Evolutionary conservation across 2,329 filamentous ascomycete genomes (phyloP), one percentile per base, ranked within the genome.

Genomic region (Anthostomella pinea): DNA sequence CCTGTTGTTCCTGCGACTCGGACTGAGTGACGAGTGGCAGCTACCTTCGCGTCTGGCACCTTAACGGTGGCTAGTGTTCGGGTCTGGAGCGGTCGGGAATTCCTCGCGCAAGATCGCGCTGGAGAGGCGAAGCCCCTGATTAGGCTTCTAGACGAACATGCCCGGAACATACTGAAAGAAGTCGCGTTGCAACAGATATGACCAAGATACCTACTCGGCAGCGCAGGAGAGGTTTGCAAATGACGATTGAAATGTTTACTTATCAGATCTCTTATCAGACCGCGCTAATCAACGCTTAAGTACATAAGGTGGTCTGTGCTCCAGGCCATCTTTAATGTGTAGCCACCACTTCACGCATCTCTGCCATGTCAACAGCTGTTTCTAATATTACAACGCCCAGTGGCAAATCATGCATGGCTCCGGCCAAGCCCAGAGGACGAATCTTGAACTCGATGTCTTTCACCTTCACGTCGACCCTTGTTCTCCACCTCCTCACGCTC

Each of bases 111-210:
- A 33, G 42, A 17, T 33, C 42, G 30, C 31, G 30, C 35, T 18
- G 46, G 34, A 19, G 50, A 52, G 49, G 45, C 41, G 18, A 55
- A n/a, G 41, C 50, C 48, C 35, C 53, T 47, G 8, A 25, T 42
- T 26, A 52, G 19, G 21, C 39, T 36, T 42, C 43, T 49, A 23
- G 53, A 48, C 22, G 48, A 48, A 26, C 39, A 45, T 21, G 53
- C 50, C 34, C 53, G 53, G 51, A 52, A 56, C 53, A 57, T 56
- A 24, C 35, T 51, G 50, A 33, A 25, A 23, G 37, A 36, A 30
- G 22, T 41, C 34, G 34, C 33, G 38, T 21, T 18, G 19, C 9
- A 23, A 7, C 11, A 8, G 21, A 7, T 23, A 11, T 23, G 8
- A 21, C 17, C 27, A 24, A 32, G 17, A 28, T 21, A 18, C 14